These are phyloP conservation scores for Chrysoporthe puriensis DNA, from an alignment of 2,329 filamentous ascomycete species.

Conservation along the genomic window DNA sequence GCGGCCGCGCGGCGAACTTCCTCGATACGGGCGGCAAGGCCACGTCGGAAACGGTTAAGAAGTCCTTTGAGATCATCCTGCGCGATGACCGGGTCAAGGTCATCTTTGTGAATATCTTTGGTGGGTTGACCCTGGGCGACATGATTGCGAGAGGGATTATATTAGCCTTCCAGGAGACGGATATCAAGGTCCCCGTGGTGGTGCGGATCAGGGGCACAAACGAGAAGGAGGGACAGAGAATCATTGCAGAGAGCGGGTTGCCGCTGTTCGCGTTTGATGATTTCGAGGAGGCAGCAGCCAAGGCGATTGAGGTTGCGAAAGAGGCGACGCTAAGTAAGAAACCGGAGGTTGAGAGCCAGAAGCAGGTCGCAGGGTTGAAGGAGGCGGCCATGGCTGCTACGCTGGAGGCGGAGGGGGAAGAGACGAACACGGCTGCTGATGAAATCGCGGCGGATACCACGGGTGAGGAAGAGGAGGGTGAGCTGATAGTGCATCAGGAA, in stretches of 20 bases:
- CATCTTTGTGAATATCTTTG: slow-evolving; percentile 63
- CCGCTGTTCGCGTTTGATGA: slow-evolving; percentile 72
- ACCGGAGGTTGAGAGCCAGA: not conserved
- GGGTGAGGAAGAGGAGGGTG: slow-evolving; percentile 4
- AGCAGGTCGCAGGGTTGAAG: slow-evolving; percentile 2
- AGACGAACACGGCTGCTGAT: not conserved
- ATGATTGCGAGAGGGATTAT: slow-evolving; percentile 81
- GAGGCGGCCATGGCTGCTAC: not conserved
- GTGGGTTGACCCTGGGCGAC: slow-evolving; percentile 68
- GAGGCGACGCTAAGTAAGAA: not conserved
- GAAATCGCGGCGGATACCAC: not conserved
- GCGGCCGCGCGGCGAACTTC: slow-evolving; percentile 78
- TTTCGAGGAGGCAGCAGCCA: slow-evolving; percentile 72
- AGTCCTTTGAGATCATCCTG: slow-evolving; percentile 74
- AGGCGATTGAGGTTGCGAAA: slow-evolving; percentile 56
- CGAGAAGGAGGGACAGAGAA: slow-evolving; percentile 69
- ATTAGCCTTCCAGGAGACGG: slow-evolving; percentile 70
- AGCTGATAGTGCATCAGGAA: not conserved
- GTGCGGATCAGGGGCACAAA: slow-evolving; percentile 77
- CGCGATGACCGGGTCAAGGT: slow-evolving; percentile 72
- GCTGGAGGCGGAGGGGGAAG: not conserved
- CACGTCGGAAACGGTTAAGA: slow-evolving; percentile 78
- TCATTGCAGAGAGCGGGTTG: slow-evolving; percentile 71
- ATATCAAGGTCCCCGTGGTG: slow-evolving; percentile 72
- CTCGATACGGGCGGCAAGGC: slow-evolving; percentile 90